Evolutionary conservation across 2,329 filamentous ascomycete genomes (phyloP).

Genomic region (Bimuria novae-zelandiae): DNA sequence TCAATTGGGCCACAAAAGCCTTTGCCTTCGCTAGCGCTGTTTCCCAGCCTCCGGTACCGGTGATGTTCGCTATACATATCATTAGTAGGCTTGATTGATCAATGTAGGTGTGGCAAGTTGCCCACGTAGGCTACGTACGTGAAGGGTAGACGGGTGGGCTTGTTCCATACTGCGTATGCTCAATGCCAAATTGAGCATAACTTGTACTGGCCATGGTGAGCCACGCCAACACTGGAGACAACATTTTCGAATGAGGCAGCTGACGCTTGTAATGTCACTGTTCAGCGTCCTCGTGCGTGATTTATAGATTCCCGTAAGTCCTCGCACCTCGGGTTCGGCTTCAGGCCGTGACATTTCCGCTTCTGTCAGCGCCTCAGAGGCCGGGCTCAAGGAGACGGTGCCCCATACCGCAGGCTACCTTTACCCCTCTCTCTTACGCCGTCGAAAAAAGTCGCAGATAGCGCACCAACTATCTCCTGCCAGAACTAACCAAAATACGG

Average conservation of each 20-base stretch:
- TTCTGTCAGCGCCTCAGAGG: too few relatives aligned
- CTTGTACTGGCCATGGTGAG: constrained; percentile 11
- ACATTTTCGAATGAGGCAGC: constrained; percentile 4
- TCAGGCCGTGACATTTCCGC: too few relatives aligned
- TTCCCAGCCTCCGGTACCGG: constrained; percentile 39
- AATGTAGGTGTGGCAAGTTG: too few relatives aligned
- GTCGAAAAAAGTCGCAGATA: too few relatives aligned
- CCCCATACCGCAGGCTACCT: too few relatives aligned
- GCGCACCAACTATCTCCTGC: too few relatives aligned
- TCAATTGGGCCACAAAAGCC: constrained; percentile 37
- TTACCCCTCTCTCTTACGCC: too few relatives aligned
- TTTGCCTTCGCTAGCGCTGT: constrained; percentile 38
- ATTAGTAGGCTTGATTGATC: neutral
- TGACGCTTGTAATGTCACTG: neutral
- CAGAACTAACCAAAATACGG: too few relatives aligned
- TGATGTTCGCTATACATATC: constrained; percentile 26
- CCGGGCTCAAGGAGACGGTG: too few relatives aligned
- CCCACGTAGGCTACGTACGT: constrained; percentile 17
- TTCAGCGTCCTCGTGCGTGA: neutral
- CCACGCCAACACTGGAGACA: constrained; percentile 7
- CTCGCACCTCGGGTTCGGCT: neutral
- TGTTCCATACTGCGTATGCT: constrained; percentile 30
- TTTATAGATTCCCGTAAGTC: neutral
- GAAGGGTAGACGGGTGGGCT: constrained; percentile 37
- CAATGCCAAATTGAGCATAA: constrained; percentile 25